phyloP scores from a whole-genome alignment of 176 grass and related monocot genomes.

The Raddia distichophylla region DNA sequence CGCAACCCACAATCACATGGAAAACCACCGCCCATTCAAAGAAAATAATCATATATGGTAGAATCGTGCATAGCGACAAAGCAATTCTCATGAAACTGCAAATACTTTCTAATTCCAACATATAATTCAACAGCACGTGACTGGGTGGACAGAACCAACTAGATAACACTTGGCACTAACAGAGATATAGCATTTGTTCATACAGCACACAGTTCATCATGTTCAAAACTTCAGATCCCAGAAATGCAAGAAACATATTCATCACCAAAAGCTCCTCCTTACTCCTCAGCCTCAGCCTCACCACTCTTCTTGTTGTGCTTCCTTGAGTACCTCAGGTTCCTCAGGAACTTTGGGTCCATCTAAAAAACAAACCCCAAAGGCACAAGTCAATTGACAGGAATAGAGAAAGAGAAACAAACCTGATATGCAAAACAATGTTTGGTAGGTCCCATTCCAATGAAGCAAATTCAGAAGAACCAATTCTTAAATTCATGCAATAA shows the following conservation, averaged over 20 bases:
- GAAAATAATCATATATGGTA: not conserved
- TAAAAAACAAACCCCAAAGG: not conserved
- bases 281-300: slow-evolving; percentile 48
- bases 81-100: too few relatives aligned
- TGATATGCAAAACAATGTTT: not conserved
- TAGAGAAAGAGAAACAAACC: not conserved
- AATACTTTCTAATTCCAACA: too few relatives aligned
- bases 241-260: slow-evolving; percentile 32
- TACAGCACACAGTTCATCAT: slow-evolving; percentile 17
- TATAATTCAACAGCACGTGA: slow-evolving; percentile 29
- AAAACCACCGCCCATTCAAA: too few relatives aligned
- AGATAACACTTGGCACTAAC: slow-evolving; percentile 26
- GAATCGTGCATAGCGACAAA: too few relatives aligned
- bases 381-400: not conserved
- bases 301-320: slow-evolving; percentile 65
- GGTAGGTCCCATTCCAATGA: too few relatives aligned
- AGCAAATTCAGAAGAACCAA: too few relatives aligned
- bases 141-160: not conserved
- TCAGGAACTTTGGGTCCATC: slow-evolving; percentile 83
- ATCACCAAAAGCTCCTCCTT: slow-evolving; percentile 6
- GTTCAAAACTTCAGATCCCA: slow-evolving; percentile 42
- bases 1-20: too few relatives aligned
- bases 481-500: too few relatives aligned
- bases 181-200: slow-evolving; percentile 18
- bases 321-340: slow-evolving; percentile 80